Evolutionary conservation across 768 basidiomycete species (phyloP).

Genomic region (Termitomyces sp.): DNA sequence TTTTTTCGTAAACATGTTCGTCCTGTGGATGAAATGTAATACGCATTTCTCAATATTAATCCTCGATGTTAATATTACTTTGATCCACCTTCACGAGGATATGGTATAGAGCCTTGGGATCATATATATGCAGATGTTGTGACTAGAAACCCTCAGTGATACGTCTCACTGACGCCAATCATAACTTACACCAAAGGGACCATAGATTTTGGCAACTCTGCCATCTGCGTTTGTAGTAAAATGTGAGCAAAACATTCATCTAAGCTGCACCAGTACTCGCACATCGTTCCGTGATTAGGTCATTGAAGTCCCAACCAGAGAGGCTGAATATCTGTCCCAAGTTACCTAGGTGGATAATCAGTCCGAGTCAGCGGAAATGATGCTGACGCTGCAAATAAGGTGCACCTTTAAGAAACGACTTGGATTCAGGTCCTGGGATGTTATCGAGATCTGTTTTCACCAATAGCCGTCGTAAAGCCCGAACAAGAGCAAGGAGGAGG

Average conservation of each 20-base stretch:
- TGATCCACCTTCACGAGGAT: slow-evolving; percentile 28
- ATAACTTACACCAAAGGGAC: slow-evolving; percentile 2
- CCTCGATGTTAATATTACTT: too few species aligned
- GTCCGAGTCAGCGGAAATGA: not conserved
- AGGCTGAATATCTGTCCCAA: slow-evolving; percentile 12
- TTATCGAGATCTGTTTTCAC: slow-evolving; percentile 26
- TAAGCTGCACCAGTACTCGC: not conserved
- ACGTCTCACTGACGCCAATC: too few species aligned
- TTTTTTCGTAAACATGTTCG: slow-evolving; percentile 4
- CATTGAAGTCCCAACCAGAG: slow-evolving; percentile 16
- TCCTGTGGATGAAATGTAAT: not conserved
- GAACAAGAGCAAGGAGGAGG: slow-evolving; percentile 5
- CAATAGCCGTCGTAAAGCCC: slow-evolving; percentile 12
- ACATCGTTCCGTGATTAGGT: slow-evolving; percentile 13
- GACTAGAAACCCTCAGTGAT: slow-evolving; percentile 2
- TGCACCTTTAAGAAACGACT: slow-evolving; percentile 26
- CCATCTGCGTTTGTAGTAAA: not conserved
- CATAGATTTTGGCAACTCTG: slow-evolving; percentile 2
- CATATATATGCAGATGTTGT: slow-evolving; percentile 31
- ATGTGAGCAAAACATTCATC: not conserved
- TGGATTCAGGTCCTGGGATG: slow-evolving; percentile 29
- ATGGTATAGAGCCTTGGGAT: slow-evolving; percentile 33
- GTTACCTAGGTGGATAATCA: slow-evolving; percentile 11
- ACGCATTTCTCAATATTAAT: not conserved
- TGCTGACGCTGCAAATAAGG: not conserved